Conservation (phyloP, 176 grass and related monocot species). For the Tuctoria greenei region DNA sequence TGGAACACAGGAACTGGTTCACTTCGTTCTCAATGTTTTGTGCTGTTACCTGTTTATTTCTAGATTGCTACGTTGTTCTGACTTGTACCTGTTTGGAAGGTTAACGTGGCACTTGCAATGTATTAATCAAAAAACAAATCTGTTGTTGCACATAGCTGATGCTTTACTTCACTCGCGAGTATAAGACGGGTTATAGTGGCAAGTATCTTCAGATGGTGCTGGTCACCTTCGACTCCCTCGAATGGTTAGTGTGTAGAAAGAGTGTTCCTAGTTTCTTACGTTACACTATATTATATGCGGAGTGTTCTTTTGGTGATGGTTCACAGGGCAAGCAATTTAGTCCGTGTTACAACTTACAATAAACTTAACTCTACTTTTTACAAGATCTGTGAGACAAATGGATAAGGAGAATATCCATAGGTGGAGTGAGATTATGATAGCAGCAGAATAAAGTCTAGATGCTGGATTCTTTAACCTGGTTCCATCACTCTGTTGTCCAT, state of each 20-base stretch:
- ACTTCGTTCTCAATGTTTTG: not conserved
- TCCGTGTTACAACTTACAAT: not conserved
- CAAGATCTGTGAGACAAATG: not conserved
- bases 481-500: not conserved
- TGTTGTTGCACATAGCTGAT: slow-evolving; percentile 11
- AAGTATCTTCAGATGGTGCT: not conserved
- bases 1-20: not conserved
- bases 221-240: no score
- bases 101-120: not conserved
- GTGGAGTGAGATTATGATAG: not conserved
- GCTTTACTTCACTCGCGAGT: not conserved
- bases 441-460: slow-evolving; percentile 2
- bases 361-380: not conserved
- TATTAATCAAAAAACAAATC: no score
- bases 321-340: not conserved
- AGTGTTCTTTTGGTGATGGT: not conserved
- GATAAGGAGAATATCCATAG: not conserved
- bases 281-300: not conserved
- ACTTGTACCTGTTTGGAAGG: not conserved
- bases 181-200: not conserved
- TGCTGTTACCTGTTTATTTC: not conserved
- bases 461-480: not conserved
- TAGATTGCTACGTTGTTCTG: not conserved
- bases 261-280: no score
- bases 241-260: no score